A percentile compares a stretch with the other conserved stretches of the same genome.
These are phyloP conservation scores for Geotrichum australiense DNA, from an alignment of 1,139 yeast species.

Conservation along the genomic window DNA sequence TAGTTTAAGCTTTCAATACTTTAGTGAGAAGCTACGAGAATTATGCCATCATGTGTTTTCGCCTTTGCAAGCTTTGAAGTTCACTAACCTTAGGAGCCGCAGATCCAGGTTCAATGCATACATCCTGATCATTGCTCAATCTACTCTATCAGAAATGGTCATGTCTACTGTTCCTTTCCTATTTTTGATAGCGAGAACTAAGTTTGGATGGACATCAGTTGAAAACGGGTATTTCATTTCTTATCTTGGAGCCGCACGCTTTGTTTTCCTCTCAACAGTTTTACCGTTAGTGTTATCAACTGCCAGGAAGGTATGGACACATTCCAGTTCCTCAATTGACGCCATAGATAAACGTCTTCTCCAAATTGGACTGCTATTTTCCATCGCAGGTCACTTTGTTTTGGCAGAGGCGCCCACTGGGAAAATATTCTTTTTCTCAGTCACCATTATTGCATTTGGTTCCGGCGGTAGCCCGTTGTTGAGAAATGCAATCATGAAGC, in stretches of 20 bases:
- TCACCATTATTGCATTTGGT: conserved; percentile 40
- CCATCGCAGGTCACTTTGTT: conserved; percentile 40
- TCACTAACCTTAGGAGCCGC: conserved; percentile 35
- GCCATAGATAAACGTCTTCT: conserved; percentile 46
- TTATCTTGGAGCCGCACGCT: conserved; percentile 43
- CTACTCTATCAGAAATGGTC: conserved; percentile 36
- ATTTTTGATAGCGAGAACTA: conserved; percentile 52
- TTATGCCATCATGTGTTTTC: conserved; percentile 21
- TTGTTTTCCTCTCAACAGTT: conserved; percentile 38
- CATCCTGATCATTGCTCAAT: conserved; percentile 44
- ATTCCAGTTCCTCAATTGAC: conserved; percentile 39
- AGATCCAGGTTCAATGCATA: conserved; percentile 43
- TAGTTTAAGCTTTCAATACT: conserved; percentile 13
- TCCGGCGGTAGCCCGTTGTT: conserved; percentile 38
- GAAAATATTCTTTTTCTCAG: conserved; percentile 37
- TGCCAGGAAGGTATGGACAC: conserved; percentile 32
- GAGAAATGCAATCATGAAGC: conserved; percentile 46
- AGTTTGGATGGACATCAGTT: conserved; percentile 53
- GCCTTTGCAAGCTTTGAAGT: conserved; percentile 43
- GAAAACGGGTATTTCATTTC: conserved; percentile 57
- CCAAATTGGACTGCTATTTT: conserved; percentile 37
- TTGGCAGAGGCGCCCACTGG: conserved; percentile 35
- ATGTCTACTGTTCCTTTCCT: conserved; percentile 41
- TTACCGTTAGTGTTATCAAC: conserved; percentile 40
- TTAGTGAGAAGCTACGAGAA: conserved; percentile 11